These are phyloP conservation scores for Neurospora sp. DNA, from an alignment of 495 filamentous ascomycete species.

Conservation along the genomic window DNA sequence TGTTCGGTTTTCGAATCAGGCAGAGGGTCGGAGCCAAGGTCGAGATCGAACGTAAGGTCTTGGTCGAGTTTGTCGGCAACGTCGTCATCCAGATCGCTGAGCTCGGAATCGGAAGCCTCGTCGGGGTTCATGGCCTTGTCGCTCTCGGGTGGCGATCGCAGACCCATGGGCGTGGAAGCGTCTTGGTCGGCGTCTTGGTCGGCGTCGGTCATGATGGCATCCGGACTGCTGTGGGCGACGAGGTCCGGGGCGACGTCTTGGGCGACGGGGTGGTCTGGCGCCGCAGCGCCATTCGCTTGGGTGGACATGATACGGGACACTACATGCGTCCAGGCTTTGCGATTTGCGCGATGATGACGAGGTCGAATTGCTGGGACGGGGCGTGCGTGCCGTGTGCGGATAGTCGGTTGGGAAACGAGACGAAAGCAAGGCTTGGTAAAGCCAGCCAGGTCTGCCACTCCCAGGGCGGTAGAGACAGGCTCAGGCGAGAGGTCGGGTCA, in stretches of 20 bases:
- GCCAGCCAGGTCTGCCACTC: background rate
- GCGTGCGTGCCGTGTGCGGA: background rate
- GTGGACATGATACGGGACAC: constrained; percentile 27
- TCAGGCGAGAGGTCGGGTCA: background rate
- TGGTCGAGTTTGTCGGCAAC: constrained; percentile 23
- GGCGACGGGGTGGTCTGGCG: constrained; percentile 18
- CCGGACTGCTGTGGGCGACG: constrained; percentile 1
- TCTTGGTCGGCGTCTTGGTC: constrained; percentile 9
- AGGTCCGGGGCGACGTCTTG: background rate
- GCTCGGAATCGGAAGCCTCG: constrained; percentile 41
- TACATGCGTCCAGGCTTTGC: constrained; percentile 28
- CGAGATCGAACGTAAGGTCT: constrained; percentile 6
- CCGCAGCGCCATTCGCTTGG: constrained; percentile 30
- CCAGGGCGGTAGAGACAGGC: background rate
- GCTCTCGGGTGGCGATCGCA: constrained; percentile 43
- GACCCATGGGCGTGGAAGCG: constrained; percentile 27
- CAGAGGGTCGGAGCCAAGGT: constrained; percentile 5
- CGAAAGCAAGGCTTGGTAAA: background rate
- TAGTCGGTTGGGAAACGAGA: background rate
- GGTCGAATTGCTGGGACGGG: constrained; percentile 5
- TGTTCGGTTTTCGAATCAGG: background rate
- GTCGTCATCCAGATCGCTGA: constrained; percentile 46
- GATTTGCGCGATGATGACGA: constrained; percentile 10
- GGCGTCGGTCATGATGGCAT: constrained; percentile 3
- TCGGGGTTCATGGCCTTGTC: constrained; percentile 40